Conservation (phyloP, 2,329 filamentous ascomycete genomes). For the Fusarium brevicatenulatum region DNA sequence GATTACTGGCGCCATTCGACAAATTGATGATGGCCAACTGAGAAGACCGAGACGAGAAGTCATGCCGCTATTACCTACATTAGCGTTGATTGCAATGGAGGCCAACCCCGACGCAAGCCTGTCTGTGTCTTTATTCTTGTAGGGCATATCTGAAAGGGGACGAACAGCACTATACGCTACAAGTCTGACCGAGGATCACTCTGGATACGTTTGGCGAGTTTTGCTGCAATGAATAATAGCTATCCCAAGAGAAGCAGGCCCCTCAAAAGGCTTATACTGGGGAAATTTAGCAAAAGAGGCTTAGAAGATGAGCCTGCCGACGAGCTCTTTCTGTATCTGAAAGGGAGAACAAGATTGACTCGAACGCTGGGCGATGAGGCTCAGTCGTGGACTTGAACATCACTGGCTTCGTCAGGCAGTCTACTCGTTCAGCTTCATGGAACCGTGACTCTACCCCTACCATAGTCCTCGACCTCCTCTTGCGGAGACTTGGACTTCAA, state of each 20-base stretch:
- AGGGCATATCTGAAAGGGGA: background rate
- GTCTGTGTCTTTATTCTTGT: background rate
- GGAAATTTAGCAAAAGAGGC: background rate
- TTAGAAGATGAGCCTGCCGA: fast-evolving
- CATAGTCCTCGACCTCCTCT: background rate
- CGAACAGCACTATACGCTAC: background rate
- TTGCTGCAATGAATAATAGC: background rate
- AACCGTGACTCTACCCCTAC: background rate
- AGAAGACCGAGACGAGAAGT: background rate
- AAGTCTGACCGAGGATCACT: background rate
- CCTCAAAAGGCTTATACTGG: fast-evolving
- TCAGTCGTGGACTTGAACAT: background rate
- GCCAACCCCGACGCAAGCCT: background rate
- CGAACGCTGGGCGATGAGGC: fast-evolving
- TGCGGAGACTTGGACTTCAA: background rate
- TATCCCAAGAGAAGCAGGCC: background rate
- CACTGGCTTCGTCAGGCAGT: background rate
- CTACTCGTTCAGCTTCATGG: background rate
- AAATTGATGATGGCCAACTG: background rate
- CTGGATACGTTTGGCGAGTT: background rate
- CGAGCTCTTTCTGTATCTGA: background rate
- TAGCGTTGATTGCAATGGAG: background rate
- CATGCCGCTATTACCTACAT: background rate
- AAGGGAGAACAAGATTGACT: fast-evolving
- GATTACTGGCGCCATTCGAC: background rate